These are phyloP conservation scores for Phaffia rhodozyma DNA, from an alignment of 1,284 basidiomycete species.

Conservation along the genomic window DNA sequence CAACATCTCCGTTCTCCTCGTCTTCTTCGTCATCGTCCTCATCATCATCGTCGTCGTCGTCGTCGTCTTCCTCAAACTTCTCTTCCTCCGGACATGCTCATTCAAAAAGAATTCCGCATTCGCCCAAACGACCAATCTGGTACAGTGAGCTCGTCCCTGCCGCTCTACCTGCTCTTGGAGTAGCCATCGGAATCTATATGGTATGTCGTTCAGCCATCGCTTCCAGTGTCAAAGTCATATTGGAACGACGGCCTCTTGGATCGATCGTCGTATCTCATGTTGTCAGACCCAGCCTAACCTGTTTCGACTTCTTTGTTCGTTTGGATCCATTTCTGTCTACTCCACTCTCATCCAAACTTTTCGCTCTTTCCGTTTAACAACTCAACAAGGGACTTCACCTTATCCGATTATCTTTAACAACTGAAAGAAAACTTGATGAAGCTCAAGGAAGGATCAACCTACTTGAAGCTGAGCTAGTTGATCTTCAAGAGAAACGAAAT, in stretches of 20 bases:
- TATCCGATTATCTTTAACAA: background rate
- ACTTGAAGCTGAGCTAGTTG: slow-evolving; percentile 1
- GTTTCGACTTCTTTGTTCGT: background rate
- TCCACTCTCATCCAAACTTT: background rate
- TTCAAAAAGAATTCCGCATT: no score
- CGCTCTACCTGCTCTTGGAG: background rate
- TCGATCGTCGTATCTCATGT: no score
- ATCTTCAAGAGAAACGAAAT: background rate
- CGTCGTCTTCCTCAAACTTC: no score
- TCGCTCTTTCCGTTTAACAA: background rate
- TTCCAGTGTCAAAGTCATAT: no score
- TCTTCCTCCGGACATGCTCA: no score
- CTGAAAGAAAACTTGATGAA: background rate
- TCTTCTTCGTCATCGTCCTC: no score
- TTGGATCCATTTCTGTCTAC: background rate
- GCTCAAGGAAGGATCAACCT: background rate
- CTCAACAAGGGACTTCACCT: slow-evolving; percentile 1
- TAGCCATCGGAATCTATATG: slow-evolving; percentile 2
- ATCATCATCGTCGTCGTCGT: no score
- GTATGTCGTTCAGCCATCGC: background rate
- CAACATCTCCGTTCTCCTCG: no score
- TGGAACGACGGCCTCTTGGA: no score
- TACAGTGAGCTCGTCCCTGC: slow-evolving; percentile 7
- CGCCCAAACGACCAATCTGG: background rate
- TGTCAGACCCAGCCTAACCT: no score